Conservation (phyloP, 805 yeast species). For the Lipomyces japonicus region DNA sequence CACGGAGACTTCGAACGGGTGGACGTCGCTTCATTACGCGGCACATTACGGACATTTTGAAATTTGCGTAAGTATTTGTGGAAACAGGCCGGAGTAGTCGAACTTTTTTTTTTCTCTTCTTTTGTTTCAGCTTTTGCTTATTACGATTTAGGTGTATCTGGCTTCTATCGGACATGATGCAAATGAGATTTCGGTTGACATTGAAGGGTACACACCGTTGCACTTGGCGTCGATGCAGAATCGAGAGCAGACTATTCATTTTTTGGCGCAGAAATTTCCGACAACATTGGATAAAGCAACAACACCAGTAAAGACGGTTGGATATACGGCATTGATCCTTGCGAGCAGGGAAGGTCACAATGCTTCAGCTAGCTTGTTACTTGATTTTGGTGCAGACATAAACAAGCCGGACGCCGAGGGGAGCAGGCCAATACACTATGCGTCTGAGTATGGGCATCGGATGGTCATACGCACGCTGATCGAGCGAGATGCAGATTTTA, state of each 20-base stretch:
- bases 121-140: background rate
- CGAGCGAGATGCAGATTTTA: conserved; percentile 48
- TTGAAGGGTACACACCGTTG: conserved; percentile 60
- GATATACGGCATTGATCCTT: conserved; percentile 50
- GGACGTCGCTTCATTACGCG: conserved; percentile 82
- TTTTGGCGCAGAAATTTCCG: conserved; percentile 63
- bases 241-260: conserved; percentile 68
- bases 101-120: background rate
- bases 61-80: conserved; percentile 45
- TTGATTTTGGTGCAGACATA: conserved; percentile 75
- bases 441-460: conserved; percentile 64
- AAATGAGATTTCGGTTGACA: conserved; percentile 48
- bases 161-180: conserved; percentile 56
- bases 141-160: conserved; percentile 35
- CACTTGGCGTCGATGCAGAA: conserved; percentile 65
- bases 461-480: conserved; percentile 55
- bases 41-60: conserved; percentile 68
- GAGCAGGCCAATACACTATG: conserved; percentile 80
- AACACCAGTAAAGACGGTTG: conserved; percentile 40
- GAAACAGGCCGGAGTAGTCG: conserved; percentile 31
- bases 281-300: conserved; percentile 57
- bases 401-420: conserved; percentile 68
- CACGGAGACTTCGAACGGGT: conserved; percentile 66
- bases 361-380: conserved; percentile 59
- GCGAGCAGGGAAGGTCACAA: conserved; percentile 59